These are phyloP conservation scores for Thermochaetoides thermophila DNA, from an alignment of 495 filamentous ascomycete genomes.

Conservation along the genomic window DNA sequence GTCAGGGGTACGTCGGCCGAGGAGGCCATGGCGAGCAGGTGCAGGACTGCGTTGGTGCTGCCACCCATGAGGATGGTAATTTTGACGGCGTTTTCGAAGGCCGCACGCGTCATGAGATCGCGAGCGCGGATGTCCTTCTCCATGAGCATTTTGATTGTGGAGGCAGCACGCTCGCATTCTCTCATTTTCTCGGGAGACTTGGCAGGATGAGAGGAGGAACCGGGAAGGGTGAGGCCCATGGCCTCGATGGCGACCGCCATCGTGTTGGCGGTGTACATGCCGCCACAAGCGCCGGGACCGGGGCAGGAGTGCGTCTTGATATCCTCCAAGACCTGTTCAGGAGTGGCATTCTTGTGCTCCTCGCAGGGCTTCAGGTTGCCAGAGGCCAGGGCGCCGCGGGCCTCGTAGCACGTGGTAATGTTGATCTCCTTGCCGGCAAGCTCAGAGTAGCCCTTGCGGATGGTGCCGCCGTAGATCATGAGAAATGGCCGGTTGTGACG, in stretches of 20 bases:
- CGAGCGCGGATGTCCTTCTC: conserved; percentile 75
- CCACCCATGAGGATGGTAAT: conserved; percentile 89
- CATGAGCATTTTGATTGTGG: conserved; percentile 74
- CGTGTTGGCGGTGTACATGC: conserved; percentile 95
- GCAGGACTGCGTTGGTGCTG: conserved; percentile 82
- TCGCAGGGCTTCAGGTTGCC: conserved; percentile 35
- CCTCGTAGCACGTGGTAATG: conserved; percentile 83
- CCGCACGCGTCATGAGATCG: conserved; percentile 67
- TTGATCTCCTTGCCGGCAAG: conserved; percentile 72
- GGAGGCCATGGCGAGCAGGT: conserved; percentile 89
- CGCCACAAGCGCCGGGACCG: conserved; percentile 85
- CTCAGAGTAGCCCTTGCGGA: conserved; percentile 68
- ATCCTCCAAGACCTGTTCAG: conserved; percentile 74
- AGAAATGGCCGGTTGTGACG: conserved; percentile 77
- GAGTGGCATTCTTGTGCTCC: conserved; percentile 28
- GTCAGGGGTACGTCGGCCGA: conserved; percentile 73
- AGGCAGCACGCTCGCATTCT: conserved; percentile 76
- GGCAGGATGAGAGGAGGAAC: conserved; percentile 81
- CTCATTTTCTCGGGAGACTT: conserved; percentile 79
- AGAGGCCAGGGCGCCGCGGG: conserved; percentile 74
- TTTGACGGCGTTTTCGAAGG: conserved; percentile 87
- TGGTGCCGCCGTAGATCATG: conserved; percentile 78
- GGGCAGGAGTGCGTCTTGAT: conserved; percentile 79
- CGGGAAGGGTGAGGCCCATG: conserved; percentile 82
- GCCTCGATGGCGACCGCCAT: conserved; percentile 95